Percentiles rank a stretch among this genome's conserved stretches.
Conservation (phyloP, 2,329 filamentous ascomycete genomes). For the Clarireedia paspali region DNA sequence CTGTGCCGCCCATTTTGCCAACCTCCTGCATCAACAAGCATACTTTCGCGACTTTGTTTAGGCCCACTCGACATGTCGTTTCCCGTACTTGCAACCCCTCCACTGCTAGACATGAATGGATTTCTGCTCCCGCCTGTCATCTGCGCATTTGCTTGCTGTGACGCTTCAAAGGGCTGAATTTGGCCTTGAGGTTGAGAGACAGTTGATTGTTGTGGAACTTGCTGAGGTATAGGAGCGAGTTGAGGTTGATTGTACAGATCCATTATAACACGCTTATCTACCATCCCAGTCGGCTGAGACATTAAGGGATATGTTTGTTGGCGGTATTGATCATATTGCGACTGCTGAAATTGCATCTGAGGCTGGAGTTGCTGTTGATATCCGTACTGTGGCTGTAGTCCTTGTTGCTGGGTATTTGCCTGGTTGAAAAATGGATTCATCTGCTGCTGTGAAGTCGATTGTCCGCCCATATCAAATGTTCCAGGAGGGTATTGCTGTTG, state of each 20-base stretch:
- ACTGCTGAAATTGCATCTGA: constrained; percentile 27
- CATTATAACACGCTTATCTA: constrained; percentile 68
- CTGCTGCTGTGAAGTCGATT: constrained; percentile 13
- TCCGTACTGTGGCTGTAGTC: neutral
- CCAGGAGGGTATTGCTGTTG: constrained; percentile 29
- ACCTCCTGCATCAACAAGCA: constrained; percentile 40
- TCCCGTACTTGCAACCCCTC: constrained; percentile 18
- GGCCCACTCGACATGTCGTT: constrained; percentile 21
- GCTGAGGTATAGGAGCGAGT: constrained; percentile 20
- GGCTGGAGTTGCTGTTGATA: constrained; percentile 10
- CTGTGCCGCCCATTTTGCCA: constrained; percentile 65
- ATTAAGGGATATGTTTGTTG: constrained; percentile 33
- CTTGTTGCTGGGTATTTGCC: constrained; percentile 10
- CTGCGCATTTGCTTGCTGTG: constrained; percentile 11
- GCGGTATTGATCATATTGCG: constrained; percentile 30
- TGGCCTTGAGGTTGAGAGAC: constrained; percentile 15
- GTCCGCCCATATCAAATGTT: constrained; percentile 12
- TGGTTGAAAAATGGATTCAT: constrained; percentile 15
- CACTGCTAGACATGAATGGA: constrained; percentile 24
- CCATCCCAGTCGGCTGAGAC: constrained; percentile 37
- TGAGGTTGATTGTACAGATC: constrained; percentile 56
- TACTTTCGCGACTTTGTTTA: constrained; percentile 62
- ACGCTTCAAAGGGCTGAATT: constrained; percentile 1
- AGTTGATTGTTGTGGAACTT: constrained; percentile 13
- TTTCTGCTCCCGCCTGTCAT: constrained; percentile 24